Evolutionary conservation across 768 basidiomycete species (phyloP).

Genomic region (Macrolepiota fuliginosa): DNA sequence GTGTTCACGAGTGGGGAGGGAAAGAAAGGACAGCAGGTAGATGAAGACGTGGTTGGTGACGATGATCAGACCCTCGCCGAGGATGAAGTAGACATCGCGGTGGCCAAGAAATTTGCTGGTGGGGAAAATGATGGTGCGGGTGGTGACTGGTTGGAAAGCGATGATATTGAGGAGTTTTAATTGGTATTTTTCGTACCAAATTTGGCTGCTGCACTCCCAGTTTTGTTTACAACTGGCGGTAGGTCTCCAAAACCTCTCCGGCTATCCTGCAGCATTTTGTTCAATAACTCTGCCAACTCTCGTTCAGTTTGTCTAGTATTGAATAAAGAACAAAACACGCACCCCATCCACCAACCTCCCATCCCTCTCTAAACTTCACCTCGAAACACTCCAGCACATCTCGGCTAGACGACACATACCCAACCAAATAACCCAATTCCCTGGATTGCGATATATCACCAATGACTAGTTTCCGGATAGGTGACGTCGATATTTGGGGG

Average conservation of each 20-base stretch:
- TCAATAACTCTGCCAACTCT: neutral
- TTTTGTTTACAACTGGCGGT: neutral
- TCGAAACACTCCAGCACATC: neutral
- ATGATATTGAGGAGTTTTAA: conserved; percentile 57
- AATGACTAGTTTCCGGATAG: neutral
- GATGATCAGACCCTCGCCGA: conserved; percentile 17
- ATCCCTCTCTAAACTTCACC: neutral
- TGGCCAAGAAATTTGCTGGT: neutral
- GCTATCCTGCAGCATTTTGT: neutral
- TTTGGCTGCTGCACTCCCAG: neutral
- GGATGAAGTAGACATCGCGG: conserved; percentile 13
- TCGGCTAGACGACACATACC: neutral
- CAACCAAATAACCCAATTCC: neutral
- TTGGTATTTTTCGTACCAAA: neutral
- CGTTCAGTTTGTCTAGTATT: neutral
- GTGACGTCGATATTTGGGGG: neutral
- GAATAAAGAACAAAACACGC: neutral
- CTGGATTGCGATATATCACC: neutral
- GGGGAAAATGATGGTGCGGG: conserved; percentile 29
- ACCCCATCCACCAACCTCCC: neutral
- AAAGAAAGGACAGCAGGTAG: conserved; percentile 29
- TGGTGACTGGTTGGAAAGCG: conserved; percentile 53
- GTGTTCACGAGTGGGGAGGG: conserved; percentile 39
- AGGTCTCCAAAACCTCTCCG: neutral
- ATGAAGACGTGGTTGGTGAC: conserved; percentile 29